Evolutionary conservation across 2,329 filamentous ascomycete genomes (phyloP).

Genomic region (Mycosphaerella arachidis): DNA sequence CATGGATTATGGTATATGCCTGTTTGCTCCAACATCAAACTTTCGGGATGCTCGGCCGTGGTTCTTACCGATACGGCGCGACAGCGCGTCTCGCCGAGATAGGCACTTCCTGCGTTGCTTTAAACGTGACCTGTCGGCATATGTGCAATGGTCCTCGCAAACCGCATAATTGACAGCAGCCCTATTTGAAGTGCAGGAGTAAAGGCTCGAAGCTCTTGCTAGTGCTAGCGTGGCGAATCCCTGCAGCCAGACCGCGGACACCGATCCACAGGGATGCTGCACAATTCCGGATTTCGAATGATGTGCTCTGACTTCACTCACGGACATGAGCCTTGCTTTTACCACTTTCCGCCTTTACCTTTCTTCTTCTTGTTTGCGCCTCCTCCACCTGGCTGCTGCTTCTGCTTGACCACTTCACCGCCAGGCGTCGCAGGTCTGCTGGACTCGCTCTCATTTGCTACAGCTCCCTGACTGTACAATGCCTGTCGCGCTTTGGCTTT

Average conservation of each 20-base stretch:
- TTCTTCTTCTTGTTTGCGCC: constrained; percentile 40
- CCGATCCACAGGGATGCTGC: background rate
- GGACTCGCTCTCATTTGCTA: constrained; percentile 54
- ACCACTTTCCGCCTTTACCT: constrained; percentile 26
- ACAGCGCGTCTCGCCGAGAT: no score
- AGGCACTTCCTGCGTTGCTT: background rate
- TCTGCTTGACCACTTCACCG: constrained; percentile 44
- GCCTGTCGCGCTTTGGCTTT: constrained; percentile 67
- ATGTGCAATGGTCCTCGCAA: no score
- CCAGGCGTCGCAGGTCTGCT: constrained; percentile 32
- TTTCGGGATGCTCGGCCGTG: background rate
- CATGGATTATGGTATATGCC: background rate
- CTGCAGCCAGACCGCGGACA: background rate
- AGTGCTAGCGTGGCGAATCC: background rate
- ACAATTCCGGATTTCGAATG: background rate
- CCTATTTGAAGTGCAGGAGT: background rate
- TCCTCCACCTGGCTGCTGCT: constrained; percentile 29
- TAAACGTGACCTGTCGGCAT: background rate
- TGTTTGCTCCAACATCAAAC: background rate
- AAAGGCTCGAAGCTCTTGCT: background rate
- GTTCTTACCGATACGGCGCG: no score
- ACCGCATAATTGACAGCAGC: background rate
- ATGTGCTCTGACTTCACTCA: background rate
- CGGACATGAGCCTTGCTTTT: background rate
- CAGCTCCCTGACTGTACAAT: constrained; percentile 79